Evolutionary conservation across 495 filamentous ascomycete species (phyloP), one percentile per base, ranked within the genome.

Genomic region (Penicillium paradoxum): DNA sequence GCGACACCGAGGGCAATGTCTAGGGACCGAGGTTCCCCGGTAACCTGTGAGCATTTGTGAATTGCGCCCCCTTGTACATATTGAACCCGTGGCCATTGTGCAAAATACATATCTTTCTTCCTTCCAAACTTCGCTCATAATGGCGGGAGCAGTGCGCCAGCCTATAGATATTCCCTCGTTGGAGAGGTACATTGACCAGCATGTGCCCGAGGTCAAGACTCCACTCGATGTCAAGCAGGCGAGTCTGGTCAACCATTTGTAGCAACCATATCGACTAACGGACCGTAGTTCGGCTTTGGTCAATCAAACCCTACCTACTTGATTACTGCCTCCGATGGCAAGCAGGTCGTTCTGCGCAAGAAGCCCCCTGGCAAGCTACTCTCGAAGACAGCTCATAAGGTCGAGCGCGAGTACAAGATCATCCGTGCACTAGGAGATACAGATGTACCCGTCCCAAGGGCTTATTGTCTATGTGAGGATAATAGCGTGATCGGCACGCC

Each of bases 241-340:
- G 73, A 49, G 74, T 55, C 15, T 27, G 19, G 18, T 17, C 29
- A 41, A 13, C 11, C 2, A 42, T 0, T 1, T 10, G 17, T 9
- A 19, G 13, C 29, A 38, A 19, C 33, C 4, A 29, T 24, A 9
- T 18, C 10, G 18, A 21, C 34, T 48, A 33, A 61, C 13, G 24
- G 37, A 9, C 15, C 22, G 37, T 68, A 97, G 87, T 98, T 97
- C 64, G 88, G 90, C 58, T 98, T 92, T 65, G 93, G 93, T 46
- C 93, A 97, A 72, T 96, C 89, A 40, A 98, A 97, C 66, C 93
- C 93, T 25, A 97, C 93, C 7, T 97, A 97, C 74, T 88, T 89
- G 51, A 77, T 97, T 54, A 95, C 82, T 9, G 80, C 82, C 53
- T 71, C 79, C 51, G 75, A 83, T 67, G 83, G 83, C 51, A 64